These are phyloP conservation scores for Theileria annulata DNA, from an alignment of 169 alveolate species.

Conservation along the genomic window DNA sequence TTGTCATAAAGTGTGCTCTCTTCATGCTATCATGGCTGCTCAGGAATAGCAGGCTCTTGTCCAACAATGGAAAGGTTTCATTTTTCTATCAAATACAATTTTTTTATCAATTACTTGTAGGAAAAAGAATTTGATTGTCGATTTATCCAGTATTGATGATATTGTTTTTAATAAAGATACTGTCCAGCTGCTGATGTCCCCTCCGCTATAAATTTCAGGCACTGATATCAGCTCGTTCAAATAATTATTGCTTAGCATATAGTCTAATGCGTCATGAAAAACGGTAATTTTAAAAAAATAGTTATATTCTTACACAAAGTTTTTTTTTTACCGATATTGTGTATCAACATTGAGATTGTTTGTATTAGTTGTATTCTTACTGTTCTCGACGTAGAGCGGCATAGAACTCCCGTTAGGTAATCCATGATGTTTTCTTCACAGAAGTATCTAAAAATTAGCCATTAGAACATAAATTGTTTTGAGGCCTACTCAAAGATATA, in stretches of 20 bases:
- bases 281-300: too few species aligned
- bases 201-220: conserved; percentile 55
- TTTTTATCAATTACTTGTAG: conserved; percentile 13
- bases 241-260: conserved; percentile 57
- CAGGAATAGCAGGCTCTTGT: conserved; percentile 43
- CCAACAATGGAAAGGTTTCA: conserved; percentile 55
- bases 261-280: conserved; percentile 17
- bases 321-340: conserved; percentile 41
- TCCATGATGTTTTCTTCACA: conserved; percentile 64
- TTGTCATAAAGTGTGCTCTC: conserved; percentile 63
- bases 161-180: conserved; percentile 58
- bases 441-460: conserved; percentile 46
- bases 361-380: conserved; percentile 62
- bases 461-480: neutral
- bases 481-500: conserved; percentile 50
- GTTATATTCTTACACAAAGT: conserved; percentile 39
- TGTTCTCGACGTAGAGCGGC: conserved; percentile 31
- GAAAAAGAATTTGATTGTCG: conserved; percentile 65
- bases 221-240: conserved; percentile 44
- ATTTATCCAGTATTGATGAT: conserved; percentile 32
- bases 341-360: conserved; percentile 61
- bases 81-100: conserved; percentile 22
- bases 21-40: conserved; percentile 61
- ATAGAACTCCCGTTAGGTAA: conserved; percentile 51
- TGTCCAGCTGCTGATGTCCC: conserved; percentile 69